Evolutionary conservation across 768 basidiomycete species (phyloP).

Genomic region (Mycena indigotica): DNA sequence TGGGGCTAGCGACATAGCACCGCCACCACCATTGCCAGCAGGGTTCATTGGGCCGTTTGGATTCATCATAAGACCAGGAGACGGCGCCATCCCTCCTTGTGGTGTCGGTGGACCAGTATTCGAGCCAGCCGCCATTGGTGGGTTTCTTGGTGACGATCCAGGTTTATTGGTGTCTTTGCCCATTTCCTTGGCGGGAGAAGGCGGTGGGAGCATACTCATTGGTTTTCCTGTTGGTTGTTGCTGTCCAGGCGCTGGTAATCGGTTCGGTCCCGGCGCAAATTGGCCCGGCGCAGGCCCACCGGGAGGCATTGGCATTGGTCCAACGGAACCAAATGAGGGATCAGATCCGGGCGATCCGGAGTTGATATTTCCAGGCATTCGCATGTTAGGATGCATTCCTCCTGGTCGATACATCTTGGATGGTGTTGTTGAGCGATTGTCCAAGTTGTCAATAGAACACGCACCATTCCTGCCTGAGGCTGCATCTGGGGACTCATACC

Average conservation of each 20-base stretch:
- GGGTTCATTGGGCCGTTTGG: slow-evolving; percentile 23
- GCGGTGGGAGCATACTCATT: slow-evolving; percentile 55
- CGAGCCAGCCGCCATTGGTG: slow-evolving; percentile 28
- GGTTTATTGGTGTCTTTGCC: slow-evolving; percentile 38
- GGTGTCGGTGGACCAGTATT: slow-evolving; percentile 35
- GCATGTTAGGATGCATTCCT: slow-evolving; percentile 10
- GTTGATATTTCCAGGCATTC: slow-evolving; percentile 27
- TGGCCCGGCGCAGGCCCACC: slow-evolving; percentile 27
- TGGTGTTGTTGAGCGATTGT: background rate
- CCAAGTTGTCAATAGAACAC: background rate
- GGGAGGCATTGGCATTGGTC: slow-evolving; percentile 18
- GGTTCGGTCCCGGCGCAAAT: slow-evolving; percentile 35
- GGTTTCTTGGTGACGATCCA: slow-evolving; percentile 49
- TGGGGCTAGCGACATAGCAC: slow-evolving; percentile 15
- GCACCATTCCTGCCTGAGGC: slow-evolving; percentile 13
- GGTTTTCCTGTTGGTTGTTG: slow-evolving; percentile 35
- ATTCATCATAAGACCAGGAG: slow-evolving; percentile 31
- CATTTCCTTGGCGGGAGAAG: slow-evolving; percentile 48
- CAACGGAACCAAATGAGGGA: slow-evolving; percentile 40
- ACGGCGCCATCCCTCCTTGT: slow-evolving; percentile 29
- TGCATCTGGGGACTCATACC: slow-evolving; percentile 23
- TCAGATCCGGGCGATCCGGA: slow-evolving; percentile 51
- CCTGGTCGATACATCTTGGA: slow-evolving; percentile 17
- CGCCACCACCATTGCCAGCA: slow-evolving; percentile 7
- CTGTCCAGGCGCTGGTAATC: slow-evolving; percentile 32